Evolutionary conservation across 768 basidiomycete genomes (phyloP).

Genomic region (Cubamyces sp.): DNA sequence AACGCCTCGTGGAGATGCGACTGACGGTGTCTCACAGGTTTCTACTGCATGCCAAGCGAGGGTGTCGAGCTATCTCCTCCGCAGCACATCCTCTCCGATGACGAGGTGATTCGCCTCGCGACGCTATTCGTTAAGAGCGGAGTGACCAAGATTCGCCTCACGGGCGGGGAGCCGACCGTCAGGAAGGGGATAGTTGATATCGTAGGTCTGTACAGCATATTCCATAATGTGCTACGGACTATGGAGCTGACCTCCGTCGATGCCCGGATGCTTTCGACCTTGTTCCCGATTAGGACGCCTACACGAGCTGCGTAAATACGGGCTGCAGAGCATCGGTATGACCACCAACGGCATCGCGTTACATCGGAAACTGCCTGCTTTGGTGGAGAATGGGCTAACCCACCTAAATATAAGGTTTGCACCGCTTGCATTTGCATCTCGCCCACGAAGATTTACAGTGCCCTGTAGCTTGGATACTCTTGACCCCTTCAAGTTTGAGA

Average conservation of each 20-base stretch:
- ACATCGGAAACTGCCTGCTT: conserved; percentile 67
- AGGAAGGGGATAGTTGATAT: conserved; percentile 74
- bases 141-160: conserved; percentile 85
- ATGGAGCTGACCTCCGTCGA: neutral
- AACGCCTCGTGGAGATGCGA: conserved; percentile 10
- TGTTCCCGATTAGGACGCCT: conserved; percentile 51
- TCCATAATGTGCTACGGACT: neutral
- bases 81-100: conserved; percentile 70
- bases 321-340: conserved; percentile 80
- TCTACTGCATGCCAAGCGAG: conserved; percentile 90
- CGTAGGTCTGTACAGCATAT: conserved; percentile 51
- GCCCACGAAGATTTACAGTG: conserved; percentile 9
- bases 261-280: neutral
- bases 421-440: conserved; percentile 6
- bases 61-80: conserved; percentile 77
- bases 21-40: conserved; percentile 53
- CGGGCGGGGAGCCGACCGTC: conserved; percentile 88
- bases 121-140: conserved; percentile 79
- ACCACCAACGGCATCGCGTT: conserved; percentile 83
- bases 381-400: conserved; percentile 74
- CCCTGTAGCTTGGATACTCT: conserved; percentile 74
- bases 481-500: conserved; percentile 85
- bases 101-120: conserved; percentile 75
- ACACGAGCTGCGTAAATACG: conserved; percentile 59
- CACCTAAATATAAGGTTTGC: conserved; percentile 59